phyloP scores from a whole-genome alignment of 2,329 filamentous ascomycete species.

The Botrytis porri region DNA sequence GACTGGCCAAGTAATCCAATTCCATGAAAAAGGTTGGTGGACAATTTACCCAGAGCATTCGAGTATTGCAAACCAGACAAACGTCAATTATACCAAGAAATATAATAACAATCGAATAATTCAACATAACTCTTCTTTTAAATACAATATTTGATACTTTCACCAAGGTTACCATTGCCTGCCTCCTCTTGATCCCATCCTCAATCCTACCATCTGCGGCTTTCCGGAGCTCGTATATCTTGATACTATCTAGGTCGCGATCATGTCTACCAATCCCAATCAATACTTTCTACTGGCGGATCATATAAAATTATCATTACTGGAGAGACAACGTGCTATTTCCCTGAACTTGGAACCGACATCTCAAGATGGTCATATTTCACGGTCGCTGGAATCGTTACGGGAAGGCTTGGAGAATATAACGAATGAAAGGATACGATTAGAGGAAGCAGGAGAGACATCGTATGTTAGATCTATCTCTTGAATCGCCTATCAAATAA shows the following conservation, averaged over 20 bases:
- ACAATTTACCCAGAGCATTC: not conserved
- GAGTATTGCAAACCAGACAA: not conserved
- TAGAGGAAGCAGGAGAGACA: constrained; percentile 63
- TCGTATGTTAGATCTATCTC: constrained; percentile 45
- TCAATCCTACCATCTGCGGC: not conserved
- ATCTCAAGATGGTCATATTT: constrained; percentile 84
- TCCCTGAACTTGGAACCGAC: constrained; percentile 69
- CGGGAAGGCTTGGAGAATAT: constrained; percentile 73
- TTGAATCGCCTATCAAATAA: not conserved
- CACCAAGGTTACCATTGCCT: not conserved
- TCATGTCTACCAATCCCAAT: constrained; percentile 55
- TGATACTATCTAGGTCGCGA: constrained; percentile 19
- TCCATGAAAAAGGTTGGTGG: not conserved
- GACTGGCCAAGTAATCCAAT: not conserved
- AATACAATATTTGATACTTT: not conserved
- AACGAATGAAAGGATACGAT: constrained; percentile 59
- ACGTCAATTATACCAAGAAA: not conserved
- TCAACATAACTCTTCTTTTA: not conserved
- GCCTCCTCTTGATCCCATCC: not conserved
- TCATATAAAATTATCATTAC: constrained; percentile 92
- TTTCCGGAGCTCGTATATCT: not conserved
- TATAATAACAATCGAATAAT: not conserved
- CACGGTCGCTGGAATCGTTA: constrained; percentile 82
- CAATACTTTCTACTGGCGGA: constrained; percentile 92
- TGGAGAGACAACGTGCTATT: constrained; percentile 85